Evolutionary conservation across 2,329 filamentous ascomycete genomes (phyloP).

Genomic region (Colletotrichum chrysophilum): DNA sequence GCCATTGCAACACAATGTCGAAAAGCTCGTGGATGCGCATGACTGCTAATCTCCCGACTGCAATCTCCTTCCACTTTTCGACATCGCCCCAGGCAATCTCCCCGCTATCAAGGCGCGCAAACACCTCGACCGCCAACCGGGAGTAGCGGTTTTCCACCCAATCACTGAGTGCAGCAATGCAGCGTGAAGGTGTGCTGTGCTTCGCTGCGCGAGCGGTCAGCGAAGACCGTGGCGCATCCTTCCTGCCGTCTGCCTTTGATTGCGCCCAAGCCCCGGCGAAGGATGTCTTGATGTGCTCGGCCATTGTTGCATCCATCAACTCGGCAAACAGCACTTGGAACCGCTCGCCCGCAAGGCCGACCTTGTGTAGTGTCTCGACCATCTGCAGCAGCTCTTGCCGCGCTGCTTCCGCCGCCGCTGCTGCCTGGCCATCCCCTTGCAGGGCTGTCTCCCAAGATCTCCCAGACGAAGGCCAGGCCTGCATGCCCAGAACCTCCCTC

Average conservation of each 20-base stretch:
- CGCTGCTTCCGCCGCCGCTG: constrained; percentile 34
- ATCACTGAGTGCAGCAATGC: constrained; percentile 62
- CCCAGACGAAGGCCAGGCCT: constrained; percentile 13
- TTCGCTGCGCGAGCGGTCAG: constrained; percentile 25
- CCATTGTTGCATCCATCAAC: constrained; percentile 71
- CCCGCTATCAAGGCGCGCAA: constrained; percentile 50
- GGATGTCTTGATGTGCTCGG: constrained; percentile 63
- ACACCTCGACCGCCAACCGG: constrained; percentile 67
- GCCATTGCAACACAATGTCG: constrained; percentile 80
- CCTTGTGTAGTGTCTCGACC: constrained; percentile 63
- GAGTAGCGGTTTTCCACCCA: constrained; percentile 75
- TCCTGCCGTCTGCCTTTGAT: constrained; percentile 28
- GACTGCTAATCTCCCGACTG: constrained; percentile 69
- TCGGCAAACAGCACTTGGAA: constrained; percentile 77
- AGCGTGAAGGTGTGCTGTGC: constrained; percentile 49
- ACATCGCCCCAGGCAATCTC: constrained; percentile 60
- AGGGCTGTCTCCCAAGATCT: constrained; percentile 10
- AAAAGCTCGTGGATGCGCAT: constrained; percentile 76
- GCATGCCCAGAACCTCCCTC: constrained; percentile 42
- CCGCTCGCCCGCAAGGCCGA: constrained; percentile 72
- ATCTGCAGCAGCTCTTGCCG: constrained; percentile 59
- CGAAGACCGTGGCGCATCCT: constrained; percentile 27
- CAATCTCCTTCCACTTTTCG: constrained; percentile 74
- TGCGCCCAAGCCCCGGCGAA: constrained; percentile 67
- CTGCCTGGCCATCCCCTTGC: constrained; percentile 29